Base-by-base conservation (phyloP, 306 rosid genomes). In the Quercus aquifolioides region DNA sequence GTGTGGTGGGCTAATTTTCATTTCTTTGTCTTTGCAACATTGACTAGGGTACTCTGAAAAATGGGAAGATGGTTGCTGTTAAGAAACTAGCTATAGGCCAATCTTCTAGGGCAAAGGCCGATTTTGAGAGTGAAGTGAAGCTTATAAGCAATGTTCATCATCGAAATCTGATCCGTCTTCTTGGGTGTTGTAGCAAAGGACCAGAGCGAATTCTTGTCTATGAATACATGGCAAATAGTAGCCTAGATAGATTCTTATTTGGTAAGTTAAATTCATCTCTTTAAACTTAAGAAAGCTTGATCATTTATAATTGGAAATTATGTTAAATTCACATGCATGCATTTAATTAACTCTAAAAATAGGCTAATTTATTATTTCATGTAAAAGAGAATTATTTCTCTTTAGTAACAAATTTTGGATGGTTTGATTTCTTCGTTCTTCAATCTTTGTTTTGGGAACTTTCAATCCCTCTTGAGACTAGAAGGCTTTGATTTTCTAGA, bases 101-200 rank as follows among this genome's bases (percentile, higher is more conserved):
- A 55, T 82, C 90, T 3, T 54, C 69, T 1, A 86, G 83, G 80
- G 82, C 89, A 76, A 89, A 87, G 75, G 84, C 82, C 2, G 79
- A 81, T 55, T 92, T 92, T 54, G 86, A 84, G 72, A 87, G 89
- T 79, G 97, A 92, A 78, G 93, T 90, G 13, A 90, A 77, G 85
- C 90, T 90, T 30, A 92, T 92, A 76, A 85, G 94, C 9, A 90
- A 92, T 63, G 94, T 89, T 71, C 94, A 90, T 82, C 97, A 92
- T 35, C 74, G 91, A 43, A 90, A 92, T 79, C 86, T 92, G 0
- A 85, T 89, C 75, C 83, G 92, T 20, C 94, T 92, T 68, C 90
- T 92, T 28, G 97, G 97, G 55, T 90, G 93, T 65, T 88, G 91
- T 62, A 84, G 75, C 70, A 86, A 87, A 77, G 97, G 92, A 31